Base-by-base conservation (phyloP, 2,329 filamentous ascomycete species). In the Aspergillus nomiae region DNA sequence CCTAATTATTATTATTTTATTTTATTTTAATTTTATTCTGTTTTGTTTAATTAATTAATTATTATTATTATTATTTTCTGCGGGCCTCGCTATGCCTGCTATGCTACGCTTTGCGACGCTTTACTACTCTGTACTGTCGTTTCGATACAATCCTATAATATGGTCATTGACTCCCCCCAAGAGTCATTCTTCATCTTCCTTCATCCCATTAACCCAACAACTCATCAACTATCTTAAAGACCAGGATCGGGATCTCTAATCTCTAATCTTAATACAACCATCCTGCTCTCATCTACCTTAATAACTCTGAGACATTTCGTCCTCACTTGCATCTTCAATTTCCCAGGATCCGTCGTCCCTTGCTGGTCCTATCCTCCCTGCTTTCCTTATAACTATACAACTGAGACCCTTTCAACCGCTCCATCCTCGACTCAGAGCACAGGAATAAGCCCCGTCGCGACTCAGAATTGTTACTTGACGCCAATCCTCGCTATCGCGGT, bases 301-400 rank as follows among this genome's bases (percentile, higher is more conserved):
- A 66, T 63, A 59, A 28, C 51, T 60, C 63, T 70, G 64, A 70
- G 68, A 70, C 68, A 70, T 66, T 58, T 59, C 30, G 46, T 59
- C 41, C 41, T 48, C 45, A 63, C 61, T 59, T 67, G 63, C 65
- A 45, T 65, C 65, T 51, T 61, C 58, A 57, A 55, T 57, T 63
- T 63, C 55, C 63, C 59, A 60, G 54, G 56, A 58, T 56, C 63
- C 60, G 56, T 60, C 48, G 38, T 68, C 67, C 67, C 67, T 69
- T 69, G 67, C 67, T 69, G 66, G 60, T 57, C 59, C 19, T 28
- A 56, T 45, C 32, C 59, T 62, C 41, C 59, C 62, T 56, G 28
- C 57, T 46, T 62, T 61, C 30, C 66, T 62, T 65, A 68, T 65
- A 67, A 63, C 61, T 61, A 50, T 50, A 59, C 66, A 61, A 62